phyloP scores from a whole-genome alignment of 129 eudicot genomes.

The Artemisia argyi region DNA sequence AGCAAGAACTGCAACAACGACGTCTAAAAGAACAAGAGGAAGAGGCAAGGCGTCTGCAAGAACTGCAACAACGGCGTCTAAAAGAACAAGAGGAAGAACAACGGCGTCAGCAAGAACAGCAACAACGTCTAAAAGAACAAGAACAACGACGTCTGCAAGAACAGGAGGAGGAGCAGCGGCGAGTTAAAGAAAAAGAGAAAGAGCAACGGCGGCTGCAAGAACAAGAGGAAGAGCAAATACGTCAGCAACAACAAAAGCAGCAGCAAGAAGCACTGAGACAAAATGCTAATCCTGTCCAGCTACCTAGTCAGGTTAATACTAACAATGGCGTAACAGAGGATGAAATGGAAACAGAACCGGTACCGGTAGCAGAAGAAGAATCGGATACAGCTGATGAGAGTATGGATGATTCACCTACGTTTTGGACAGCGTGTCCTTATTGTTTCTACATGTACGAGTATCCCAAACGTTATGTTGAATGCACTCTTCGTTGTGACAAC shows the following conservation, averaged over 20 bases:
- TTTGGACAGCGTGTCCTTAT: conserved; percentile 94
- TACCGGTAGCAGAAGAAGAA: neutral
- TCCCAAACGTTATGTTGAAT: conserved; percentile 52
- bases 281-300: conserved; percentile 5
- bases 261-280: conserved; percentile 14
- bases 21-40: too few species aligned
- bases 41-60: too few species aligned
- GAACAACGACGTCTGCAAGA: neutral
- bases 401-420: conserved; percentile 40
- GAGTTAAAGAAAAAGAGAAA: neutral
- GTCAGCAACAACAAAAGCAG: conserved; percentile 13
- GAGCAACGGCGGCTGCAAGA: neutral
- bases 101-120: too few species aligned
- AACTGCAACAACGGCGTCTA: too few species aligned
- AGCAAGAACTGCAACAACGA: neutral
- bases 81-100: too few species aligned
- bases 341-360: conserved; percentile 12
- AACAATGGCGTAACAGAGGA: conserved; percentile 38
- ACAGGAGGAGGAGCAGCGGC: neutral
- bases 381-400: conserved; percentile 19
- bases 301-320: conserved; percentile 9
- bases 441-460: conserved; percentile 80
- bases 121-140: too few species aligned
- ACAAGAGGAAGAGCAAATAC: neutral
- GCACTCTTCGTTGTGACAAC: conserved; percentile 68